Evolutionary conservation across 345 rosid species (phyloP).

Genomic region (Turritis glabra): DNA sequence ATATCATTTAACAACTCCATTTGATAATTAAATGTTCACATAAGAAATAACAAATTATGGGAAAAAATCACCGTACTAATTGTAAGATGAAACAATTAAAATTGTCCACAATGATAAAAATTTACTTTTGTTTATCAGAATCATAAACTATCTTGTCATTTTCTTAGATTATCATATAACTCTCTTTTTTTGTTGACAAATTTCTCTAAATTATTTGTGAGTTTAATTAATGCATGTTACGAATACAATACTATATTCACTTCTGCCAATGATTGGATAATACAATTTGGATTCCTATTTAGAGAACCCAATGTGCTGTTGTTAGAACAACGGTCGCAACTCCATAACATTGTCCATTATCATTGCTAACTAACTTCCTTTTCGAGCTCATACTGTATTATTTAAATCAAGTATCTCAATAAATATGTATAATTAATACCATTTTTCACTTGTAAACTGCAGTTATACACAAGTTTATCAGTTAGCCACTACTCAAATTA

Average conservation of each 20-base stretch:
- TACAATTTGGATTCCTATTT: conserved; percentile 21
- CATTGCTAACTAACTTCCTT: conserved; percentile 8
- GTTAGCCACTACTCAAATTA: background rate
- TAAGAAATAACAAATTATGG: too few species aligned
- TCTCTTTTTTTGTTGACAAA: too few species aligned
- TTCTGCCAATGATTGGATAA: conserved; percentile 17
- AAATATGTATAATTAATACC: background rate
- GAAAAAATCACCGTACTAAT: too few species aligned
- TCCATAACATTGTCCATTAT: background rate
- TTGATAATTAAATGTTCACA: too few species aligned
- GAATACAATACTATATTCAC: conserved; percentile 10
- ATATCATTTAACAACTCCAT: too few species aligned
- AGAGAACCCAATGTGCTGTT: conserved; percentile 32
- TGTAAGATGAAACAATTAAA: too few species aligned
- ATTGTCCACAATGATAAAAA: too few species aligned
- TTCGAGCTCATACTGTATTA: background rate
- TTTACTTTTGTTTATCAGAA: too few species aligned
- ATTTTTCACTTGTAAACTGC: background rate
- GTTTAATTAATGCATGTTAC: conserved; percentile 15
- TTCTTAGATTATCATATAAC: too few species aligned
- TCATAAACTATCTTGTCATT: too few species aligned
- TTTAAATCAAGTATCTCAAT: background rate
- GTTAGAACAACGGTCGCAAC: conserved; percentile 12
- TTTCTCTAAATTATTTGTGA: background rate
- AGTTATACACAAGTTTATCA: background rate